Evolutionary conservation across 129 eudicot genomes (phyloP).

Genomic region (Mikania micrantha): DNA sequence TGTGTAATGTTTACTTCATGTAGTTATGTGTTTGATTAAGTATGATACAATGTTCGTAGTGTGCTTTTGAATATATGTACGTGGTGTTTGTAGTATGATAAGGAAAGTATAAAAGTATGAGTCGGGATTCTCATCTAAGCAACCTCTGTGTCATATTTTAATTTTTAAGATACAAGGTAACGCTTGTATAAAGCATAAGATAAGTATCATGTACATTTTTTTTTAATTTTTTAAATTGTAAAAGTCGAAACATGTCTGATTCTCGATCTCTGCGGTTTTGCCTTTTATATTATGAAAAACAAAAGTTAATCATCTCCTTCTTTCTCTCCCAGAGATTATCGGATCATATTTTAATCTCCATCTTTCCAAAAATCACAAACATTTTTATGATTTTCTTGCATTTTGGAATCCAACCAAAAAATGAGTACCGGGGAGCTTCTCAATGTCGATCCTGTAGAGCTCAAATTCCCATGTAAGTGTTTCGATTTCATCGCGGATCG

Average conservation of each 20-base stretch:
- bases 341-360: slow-evolving; percentile 24
- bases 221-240: too few relatives aligned
- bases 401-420: slow-evolving; percentile 2
- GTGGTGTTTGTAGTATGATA: too few relatives aligned
- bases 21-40: too few relatives aligned
- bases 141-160: too few relatives aligned
- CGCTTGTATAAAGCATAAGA: too few relatives aligned
- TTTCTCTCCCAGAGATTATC: slow-evolving; percentile 21
- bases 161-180: too few relatives aligned
- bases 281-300: background rate
- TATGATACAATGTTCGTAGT: too few relatives aligned
- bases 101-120: too few relatives aligned
- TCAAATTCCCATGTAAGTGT: slow-evolving; percentile 61
- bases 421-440: slow-evolving; percentile 69
- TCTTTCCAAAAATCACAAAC: slow-evolving; percentile 13
- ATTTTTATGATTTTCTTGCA: background rate
- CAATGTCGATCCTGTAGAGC: slow-evolving; percentile 63
- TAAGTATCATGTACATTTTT: too few relatives aligned
- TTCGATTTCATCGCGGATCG: background rate
- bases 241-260: background rate
- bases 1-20: too few relatives aligned
- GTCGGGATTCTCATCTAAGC: too few relatives aligned
- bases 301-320: slow-evolving; percentile 14
- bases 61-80: too few relatives aligned
- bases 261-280: background rate